phyloP scores from a whole-genome alignment of 2,329 filamentous ascomycete species.

The Septoria petroselini region DNA sequence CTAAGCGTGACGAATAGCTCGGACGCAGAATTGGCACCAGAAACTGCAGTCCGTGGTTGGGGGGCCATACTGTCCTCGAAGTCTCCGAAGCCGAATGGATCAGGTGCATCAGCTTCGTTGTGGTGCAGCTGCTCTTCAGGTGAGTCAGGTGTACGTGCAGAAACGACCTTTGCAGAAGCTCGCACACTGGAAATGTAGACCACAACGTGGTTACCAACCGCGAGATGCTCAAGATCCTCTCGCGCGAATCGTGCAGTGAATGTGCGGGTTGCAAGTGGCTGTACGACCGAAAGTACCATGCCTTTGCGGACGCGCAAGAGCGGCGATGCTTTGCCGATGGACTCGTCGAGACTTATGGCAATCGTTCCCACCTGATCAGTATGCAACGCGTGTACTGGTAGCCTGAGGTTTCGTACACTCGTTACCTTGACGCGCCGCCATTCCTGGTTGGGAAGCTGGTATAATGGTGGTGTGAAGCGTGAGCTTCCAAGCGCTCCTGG shows the following conservation, averaged over 20 bases:
- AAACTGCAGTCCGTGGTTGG: conserved; percentile 22
- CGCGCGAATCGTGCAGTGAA: conserved; percentile 67
- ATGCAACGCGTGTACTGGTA: conserved; percentile 73
- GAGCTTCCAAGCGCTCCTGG: conserved; percentile 44
- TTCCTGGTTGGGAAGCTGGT: conserved; percentile 49
- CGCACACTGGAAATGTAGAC: conserved; percentile 86
- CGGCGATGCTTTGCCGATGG: conserved; percentile 29
- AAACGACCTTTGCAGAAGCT: conserved; percentile 70
- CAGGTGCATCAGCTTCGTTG: conserved; percentile 39
- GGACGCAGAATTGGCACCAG: conserved; percentile 28
- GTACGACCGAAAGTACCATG: conserved; percentile 68
- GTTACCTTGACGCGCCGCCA: conserved; percentile 80
- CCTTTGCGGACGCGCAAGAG: conserved; percentile 62
- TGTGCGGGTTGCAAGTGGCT: conserved; percentile 51
- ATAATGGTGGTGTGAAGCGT: conserved; percentile 26
- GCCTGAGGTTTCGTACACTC: conserved; percentile 81
- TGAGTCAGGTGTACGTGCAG: conserved; percentile 36
- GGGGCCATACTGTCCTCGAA: conserved; percentile 15
- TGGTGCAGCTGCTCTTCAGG: conserved; percentile 11
- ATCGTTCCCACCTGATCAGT: conserved; percentile 87
- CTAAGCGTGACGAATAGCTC: conserved; percentile 61
- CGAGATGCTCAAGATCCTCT: conserved; percentile 60
- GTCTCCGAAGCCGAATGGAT: conserved; percentile 32
- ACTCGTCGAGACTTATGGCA: conserved; percentile 61
- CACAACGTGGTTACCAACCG: conserved; percentile 68